Conservation (phyloP, 2,329 filamentous ascomycete genomes). For the Diplodia seriata region DNA sequence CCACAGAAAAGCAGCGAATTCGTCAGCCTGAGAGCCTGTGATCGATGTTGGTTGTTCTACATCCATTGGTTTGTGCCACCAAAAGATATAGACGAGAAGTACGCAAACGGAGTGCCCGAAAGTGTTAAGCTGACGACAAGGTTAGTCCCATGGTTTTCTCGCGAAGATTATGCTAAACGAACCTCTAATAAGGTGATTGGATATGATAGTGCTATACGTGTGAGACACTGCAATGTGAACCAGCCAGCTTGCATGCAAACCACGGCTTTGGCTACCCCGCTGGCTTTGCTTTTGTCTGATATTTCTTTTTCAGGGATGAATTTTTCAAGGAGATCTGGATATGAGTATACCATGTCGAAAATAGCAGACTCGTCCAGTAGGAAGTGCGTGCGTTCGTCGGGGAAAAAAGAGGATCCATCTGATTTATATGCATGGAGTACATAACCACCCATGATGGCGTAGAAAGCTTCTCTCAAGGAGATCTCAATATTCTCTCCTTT, state of each 20-base stretch:
- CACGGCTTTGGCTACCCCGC: constrained; percentile 37
- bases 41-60: constrained; percentile 33
- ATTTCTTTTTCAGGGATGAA: neutral
- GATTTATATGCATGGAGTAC: constrained; percentile 6
- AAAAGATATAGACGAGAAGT: constrained; percentile 44
- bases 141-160: neutral
- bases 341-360: neutral
- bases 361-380: constrained; percentile 6
- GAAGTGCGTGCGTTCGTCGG: neutral
- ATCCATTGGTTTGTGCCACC: constrained; percentile 46
- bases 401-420: neutral
- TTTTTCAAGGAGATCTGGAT: constrained; percentile 19
- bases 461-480: constrained; percentile 34
- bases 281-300: neutral
- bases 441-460: constrained; percentile 37
- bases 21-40: neutral
- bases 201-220: constrained; percentile 37
- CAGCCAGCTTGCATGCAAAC: constrained; percentile 43
- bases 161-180: too few species aligned
- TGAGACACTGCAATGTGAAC: constrained; percentile 43
- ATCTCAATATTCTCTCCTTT: neutral
- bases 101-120: constrained; percentile 58
- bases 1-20: neutral
- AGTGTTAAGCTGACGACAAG: constrained; percentile 65
- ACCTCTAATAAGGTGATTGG: constrained; percentile 53